Evolutionary conservation across 768 basidiomycete genomes (phyloP).

Genomic region (Cantharellus anzutake): DNA sequence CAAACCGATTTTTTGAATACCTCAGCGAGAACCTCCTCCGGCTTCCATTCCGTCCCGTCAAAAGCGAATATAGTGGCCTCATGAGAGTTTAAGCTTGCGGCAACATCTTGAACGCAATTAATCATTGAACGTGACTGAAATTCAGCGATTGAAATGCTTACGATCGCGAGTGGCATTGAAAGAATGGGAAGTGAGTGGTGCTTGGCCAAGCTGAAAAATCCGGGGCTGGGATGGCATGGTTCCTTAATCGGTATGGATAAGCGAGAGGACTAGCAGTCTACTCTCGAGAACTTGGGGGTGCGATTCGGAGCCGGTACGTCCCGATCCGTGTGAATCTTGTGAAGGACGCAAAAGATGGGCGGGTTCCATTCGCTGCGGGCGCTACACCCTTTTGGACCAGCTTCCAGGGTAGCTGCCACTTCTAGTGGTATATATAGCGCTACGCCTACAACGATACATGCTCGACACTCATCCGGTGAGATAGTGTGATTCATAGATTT

Average conservation of each 20-base stretch:
- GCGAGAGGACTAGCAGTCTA: constrained; percentile 10
- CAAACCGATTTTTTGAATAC: constrained; percentile 22
- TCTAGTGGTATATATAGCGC: too few relatives aligned
- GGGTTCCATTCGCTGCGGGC: too few relatives aligned
- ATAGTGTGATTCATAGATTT: too few relatives aligned
- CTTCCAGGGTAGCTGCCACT: too few relatives aligned
- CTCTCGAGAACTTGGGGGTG: neutral
- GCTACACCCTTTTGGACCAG: too few relatives aligned
- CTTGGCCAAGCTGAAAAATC: constrained; percentile 58
- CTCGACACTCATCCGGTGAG: too few relatives aligned
- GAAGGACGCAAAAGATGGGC: too few relatives aligned
- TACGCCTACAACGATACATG: too few relatives aligned
- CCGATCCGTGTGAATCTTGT: too few relatives aligned
- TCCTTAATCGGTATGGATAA: neutral
- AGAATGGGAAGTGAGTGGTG: constrained; percentile 73
- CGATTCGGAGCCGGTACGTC: too few relatives aligned
- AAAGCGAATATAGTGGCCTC: constrained; percentile 67
- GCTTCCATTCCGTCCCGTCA: constrained; percentile 46
- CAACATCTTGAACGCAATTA: constrained; percentile 41
- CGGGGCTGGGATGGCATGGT: constrained; percentile 47
- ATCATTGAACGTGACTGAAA: neutral
- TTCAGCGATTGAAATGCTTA: constrained; percentile 21
- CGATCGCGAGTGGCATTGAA: constrained; percentile 80
- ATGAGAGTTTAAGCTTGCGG: constrained; percentile 76
- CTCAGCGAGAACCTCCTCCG: constrained; percentile 67